A percentile compares a stretch with the other conserved stretches of the same genome.
Evolutionary conservation across 2,329 filamentous ascomycete genomes (phyloP).

Genomic region (Mollisiaceae sp.): DNA sequence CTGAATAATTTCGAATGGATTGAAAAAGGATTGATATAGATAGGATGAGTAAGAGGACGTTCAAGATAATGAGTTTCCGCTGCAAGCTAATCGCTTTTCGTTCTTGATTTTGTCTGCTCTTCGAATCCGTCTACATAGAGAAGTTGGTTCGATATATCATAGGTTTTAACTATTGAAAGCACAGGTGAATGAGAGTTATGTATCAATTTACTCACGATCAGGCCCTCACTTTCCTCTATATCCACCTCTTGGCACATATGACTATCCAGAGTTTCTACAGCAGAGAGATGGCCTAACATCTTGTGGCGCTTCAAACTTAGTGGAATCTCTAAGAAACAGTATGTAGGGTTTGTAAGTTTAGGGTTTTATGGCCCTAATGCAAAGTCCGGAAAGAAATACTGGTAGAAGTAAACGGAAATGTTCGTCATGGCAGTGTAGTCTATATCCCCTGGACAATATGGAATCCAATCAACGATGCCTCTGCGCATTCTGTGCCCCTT

Average conservation of each 20-base stretch:
- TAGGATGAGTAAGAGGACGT: neutral
- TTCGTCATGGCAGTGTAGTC: neutral
- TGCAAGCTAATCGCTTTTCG: neutral
- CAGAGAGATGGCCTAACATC: neutral
- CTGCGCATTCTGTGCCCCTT: neutral
- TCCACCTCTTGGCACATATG: neutral
- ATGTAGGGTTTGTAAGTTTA: too few species aligned
- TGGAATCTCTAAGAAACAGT: neutral
- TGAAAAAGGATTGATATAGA: neutral
- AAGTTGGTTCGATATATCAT: neutral
- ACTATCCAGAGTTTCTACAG: neutral
- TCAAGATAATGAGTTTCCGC: neutral
- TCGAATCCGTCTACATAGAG: neutral
- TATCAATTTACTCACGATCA: neutral
- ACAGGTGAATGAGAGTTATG: neutral
- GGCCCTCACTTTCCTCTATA: neutral
- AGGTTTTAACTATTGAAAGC: neutral
- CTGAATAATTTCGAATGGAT: neutral
- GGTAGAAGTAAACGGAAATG: neutral
- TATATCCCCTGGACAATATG: neutral
- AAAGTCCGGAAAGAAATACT: neutral
- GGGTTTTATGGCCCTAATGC: neutral
- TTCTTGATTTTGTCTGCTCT: neutral
- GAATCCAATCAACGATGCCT: neutral
- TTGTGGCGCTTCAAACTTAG: neutral